Percentiles rank a stretch among this genome's conserved stretches.
phyloP scores from a whole-genome alignment of 805 yeast genomes.

The Blastobotrys peoriensis region DNA sequence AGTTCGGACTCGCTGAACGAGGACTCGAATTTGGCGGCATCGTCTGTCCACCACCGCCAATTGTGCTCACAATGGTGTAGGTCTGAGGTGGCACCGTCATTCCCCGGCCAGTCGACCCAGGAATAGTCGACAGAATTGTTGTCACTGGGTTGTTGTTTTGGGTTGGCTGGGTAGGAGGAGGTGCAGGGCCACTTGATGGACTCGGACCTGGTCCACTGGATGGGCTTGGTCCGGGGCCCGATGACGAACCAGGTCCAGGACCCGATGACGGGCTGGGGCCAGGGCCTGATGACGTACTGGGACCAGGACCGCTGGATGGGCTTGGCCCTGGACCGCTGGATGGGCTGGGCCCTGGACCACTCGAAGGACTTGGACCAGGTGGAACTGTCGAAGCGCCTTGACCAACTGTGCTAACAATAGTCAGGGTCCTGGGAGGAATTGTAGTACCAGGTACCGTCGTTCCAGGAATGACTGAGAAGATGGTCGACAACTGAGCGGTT shows the following conservation, averaged over 20 bases:
- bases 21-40: background rate
- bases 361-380: background rate
- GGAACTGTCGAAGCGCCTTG: background rate
- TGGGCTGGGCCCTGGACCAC: too few relatives aligned
- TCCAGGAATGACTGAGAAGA: constrained; percentile 11
- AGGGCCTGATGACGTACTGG: too few relatives aligned
- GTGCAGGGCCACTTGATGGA: too few relatives aligned
- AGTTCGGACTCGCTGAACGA: too few relatives aligned
- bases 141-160: background rate
- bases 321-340: too few relatives aligned
- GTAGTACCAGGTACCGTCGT: constrained; percentile 18
- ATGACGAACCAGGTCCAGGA: too few relatives aligned
- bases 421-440: constrained; percentile 14
- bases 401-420: constrained; percentile 3
- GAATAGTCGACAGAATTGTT: background rate
- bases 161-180: background rate
- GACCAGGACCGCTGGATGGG: too few relatives aligned
- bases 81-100: background rate
- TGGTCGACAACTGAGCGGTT: background rate
- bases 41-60: background rate
- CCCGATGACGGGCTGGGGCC: too few relatives aligned
- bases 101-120: background rate
- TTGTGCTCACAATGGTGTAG: background rate
- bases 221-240: too few relatives aligned
- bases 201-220: too few relatives aligned